phyloP scores from a whole-genome alignment of 2,329 filamentous ascomycete species.

The Grosmannia penicillata region DNA sequence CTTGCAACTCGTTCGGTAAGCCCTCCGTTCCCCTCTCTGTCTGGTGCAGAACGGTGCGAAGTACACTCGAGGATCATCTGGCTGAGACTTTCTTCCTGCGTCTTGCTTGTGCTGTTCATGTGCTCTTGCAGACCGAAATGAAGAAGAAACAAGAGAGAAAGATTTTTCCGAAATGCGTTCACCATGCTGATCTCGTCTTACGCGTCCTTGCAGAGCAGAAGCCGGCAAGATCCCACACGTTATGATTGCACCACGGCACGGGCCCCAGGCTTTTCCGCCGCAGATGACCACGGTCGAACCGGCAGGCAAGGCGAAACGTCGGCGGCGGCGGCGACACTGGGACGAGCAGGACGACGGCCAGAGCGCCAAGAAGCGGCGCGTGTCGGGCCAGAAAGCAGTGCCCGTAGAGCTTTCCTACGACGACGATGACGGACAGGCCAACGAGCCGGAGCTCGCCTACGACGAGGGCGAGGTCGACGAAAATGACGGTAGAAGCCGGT shows the following conservation, averaged over 20 bases:
- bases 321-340: constrained; percentile 9
- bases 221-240: constrained; percentile 60
- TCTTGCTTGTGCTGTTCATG: neutral
- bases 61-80: neutral
- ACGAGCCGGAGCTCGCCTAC: too few species aligned
- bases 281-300: neutral
- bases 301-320: constrained; percentile 15
- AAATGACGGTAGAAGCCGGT: neutral
- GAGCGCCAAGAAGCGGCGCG: constrained; percentile 3
- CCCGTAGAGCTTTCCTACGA: constrained; percentile 16
- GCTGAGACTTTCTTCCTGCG: constrained; percentile 16
- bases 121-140: neutral
- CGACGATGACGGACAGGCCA: constrained; percentile 10
- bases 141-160: too few species aligned
- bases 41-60: neutral
- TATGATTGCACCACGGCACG: constrained; percentile 46
- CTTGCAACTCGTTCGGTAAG: constrained; percentile 56
- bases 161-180: too few species aligned
- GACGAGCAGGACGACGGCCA: constrained; percentile 9
- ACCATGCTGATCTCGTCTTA: too few species aligned
- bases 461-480: neutral
- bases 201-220: constrained; percentile 55
- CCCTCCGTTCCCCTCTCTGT: constrained; percentile 2
- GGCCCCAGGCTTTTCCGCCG: constrained; percentile 24
- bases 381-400: constrained; percentile 2